Evolutionary conservation across 2,329 filamentous ascomycete genomes (phyloP), one percentile per base, ranked within the genome.

Genomic region (Aspergillus fructus): DNA sequence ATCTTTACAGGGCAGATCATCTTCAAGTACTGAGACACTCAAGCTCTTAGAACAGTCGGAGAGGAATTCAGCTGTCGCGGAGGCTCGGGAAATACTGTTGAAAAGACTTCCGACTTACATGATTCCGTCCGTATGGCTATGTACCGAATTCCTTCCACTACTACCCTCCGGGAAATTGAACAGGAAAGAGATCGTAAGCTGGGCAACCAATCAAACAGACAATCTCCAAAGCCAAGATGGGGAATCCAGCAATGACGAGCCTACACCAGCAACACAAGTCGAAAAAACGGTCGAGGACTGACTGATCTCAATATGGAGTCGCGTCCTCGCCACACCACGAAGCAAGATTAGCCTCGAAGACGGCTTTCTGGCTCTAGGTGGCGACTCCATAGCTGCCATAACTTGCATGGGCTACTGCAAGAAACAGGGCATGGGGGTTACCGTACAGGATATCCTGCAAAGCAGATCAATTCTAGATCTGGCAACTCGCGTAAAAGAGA

Each of bases 381-480:
- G 79, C 51, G 79, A 81, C 55, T 80, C 78, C 0, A 80, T 81
- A 54, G 79, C 78, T 41, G 78, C 79, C 0, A 81, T 82, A 75
- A 78, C 78, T 48, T 79, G 79, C 40, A 74, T 79, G 56, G 76
- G 76, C 2, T 71, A 78, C 37, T 80, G 76, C 59, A 78, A 78
- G 48, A 79, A 78, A 62, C 66, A 70, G 37, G 77, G 77, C 1
- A 68, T 81, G 56, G 72, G 74, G 12, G 66, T 81, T 23, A 78
- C 73, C 11, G 78, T 82, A 11, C 79, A 80, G 60, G 77, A 81
- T 23, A 73, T 82, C 3, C 67, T 82, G 33, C 77, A 74, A 15
- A 77, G 76, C 66, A 78, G 76, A 57, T 81, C 79, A 1, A 78
- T 81, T 37, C 65, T 61, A 23, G 71, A 74, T 11, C 57, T 77